These are phyloP conservation scores for Solanum pennellii DNA, from an alignment of 257 asterid genomes.

Conservation along the genomic window DNA sequence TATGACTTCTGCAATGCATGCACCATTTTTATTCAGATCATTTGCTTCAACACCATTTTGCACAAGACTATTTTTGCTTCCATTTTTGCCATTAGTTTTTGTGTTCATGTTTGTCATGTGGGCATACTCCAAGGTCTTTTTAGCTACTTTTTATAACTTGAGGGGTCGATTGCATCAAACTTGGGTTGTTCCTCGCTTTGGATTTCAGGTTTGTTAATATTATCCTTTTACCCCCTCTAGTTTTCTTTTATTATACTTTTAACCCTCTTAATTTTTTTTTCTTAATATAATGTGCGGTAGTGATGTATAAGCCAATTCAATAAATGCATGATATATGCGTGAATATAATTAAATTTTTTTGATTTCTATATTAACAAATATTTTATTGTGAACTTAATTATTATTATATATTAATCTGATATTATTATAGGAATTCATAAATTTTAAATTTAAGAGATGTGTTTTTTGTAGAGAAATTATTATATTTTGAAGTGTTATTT, in stretches of 20 bases:
- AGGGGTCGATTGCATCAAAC: constrained; percentile 69
- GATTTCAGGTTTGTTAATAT: constrained; percentile 62
- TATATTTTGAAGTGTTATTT: neutral
- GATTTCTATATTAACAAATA: neutral
- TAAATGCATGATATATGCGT: too few relatives aligned
- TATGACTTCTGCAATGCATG: constrained; percentile 67
- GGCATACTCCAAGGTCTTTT: constrained; percentile 78
- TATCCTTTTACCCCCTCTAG: neutral
- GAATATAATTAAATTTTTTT: neutral
- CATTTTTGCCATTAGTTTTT: constrained; percentile 42
- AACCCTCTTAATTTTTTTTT: neutral
- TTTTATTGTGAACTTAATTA: neutral
- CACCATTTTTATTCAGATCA: constrained; percentile 43
- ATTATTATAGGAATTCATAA: neutral
- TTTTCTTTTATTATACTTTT: neutral
- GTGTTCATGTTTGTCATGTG: constrained; percentile 59
- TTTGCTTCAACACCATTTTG: constrained; percentile 47
- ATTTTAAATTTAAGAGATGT: neutral
- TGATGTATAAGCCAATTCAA: too few relatives aligned
- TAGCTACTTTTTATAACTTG: constrained; percentile 52
- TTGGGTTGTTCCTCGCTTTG: constrained; percentile 92
- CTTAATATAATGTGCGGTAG: too few relatives aligned
- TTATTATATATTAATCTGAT: neutral
- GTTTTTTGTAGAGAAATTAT: neutral
- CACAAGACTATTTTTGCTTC: constrained; percentile 41